A percentile compares a stretch with the other conserved stretches of the same genome.
phyloP scores from a whole-genome alignment of 345 rosid genomes.

The Murraya koenigii region DNA sequence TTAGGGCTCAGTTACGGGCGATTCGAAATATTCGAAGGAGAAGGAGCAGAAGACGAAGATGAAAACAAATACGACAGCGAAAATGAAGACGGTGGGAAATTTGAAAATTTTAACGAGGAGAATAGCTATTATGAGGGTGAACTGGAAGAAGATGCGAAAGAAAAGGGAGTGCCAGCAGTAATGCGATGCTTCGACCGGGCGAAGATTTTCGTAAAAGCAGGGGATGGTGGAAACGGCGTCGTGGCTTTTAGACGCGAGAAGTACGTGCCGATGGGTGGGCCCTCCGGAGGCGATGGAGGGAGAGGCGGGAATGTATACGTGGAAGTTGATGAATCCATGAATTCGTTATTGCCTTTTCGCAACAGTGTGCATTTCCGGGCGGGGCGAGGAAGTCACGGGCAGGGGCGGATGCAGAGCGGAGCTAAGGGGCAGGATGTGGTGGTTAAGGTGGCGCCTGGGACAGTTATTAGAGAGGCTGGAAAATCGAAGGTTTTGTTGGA shows the following conservation, averaged over 20 bases:
- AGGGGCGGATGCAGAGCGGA: conserved; percentile 70
- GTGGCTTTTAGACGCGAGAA: conserved; percentile 89
- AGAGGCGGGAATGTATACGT: conserved; percentile 84
- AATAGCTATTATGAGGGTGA: conserved; percentile 15
- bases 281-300: conserved; percentile 97
- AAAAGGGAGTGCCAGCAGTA: conserved; percentile 89
- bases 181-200: conserved; percentile 93
- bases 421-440: conserved; percentile 79
- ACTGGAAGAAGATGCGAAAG: conserved; percentile 42
- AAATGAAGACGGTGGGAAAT: conserved; percentile 30
- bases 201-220: conserved; percentile 75
- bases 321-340: conserved; percentile 79
- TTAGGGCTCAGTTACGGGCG: conserved; percentile 32
- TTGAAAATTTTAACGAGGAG: conserved; percentile 24
- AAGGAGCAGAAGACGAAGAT: conserved; percentile 34
- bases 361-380: conserved; percentile 83
- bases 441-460: conserved; percentile 87
- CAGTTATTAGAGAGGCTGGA: conserved; percentile 71
- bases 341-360: conserved; percentile 78
- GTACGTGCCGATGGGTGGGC: conserved; percentile 85
- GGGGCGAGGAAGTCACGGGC: conserved; percentile 76
- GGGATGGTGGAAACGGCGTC: conserved; percentile 90
- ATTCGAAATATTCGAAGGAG: conserved; percentile 49
- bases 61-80: conserved; percentile 30
- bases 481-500: conserved; percentile 79